These are phyloP conservation scores for Penicillium verrucosum DNA, from an alignment of 2,329 filamentous ascomycete species.

Conservation along the genomic window DNA sequence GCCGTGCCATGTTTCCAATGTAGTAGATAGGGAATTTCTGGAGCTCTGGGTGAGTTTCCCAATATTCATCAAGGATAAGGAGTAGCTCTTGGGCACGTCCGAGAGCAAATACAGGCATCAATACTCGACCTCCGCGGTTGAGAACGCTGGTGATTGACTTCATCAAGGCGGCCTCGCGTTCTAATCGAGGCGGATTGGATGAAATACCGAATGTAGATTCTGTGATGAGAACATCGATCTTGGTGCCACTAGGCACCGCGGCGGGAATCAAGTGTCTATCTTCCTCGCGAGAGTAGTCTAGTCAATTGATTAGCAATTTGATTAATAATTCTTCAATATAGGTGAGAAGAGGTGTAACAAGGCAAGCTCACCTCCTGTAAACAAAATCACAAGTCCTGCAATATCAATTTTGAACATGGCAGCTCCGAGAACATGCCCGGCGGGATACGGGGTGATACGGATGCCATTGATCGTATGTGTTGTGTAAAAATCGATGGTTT, in stretches of 20 bases:
- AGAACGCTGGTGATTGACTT: constrained; percentile 89
- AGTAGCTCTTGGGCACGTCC: constrained; percentile 91
- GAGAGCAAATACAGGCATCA: constrained; percentile 94
- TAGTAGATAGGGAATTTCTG: constrained; percentile 96
- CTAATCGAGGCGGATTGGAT: constrained; percentile 82
- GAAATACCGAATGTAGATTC: constrained; percentile 97
- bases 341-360: too few relatives aligned
- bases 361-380: constrained; percentile 64
- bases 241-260: constrained; percentile 80
- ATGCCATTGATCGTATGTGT: constrained; percentile 97
- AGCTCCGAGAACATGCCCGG: constrained; percentile 94
- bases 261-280: constrained; percentile 95
- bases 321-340: too few relatives aligned
- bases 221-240: constrained; percentile 93
- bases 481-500: constrained; percentile 97
- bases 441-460: constrained; percentile 92
- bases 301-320: background rate
- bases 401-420: constrained; percentile 99
- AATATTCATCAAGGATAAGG: constrained; percentile 94
- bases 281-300: constrained; percentile 90
- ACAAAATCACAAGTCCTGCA: constrained; percentile 91
- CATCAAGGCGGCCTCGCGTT: constrained; percentile 91
- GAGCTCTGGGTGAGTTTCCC: constrained; percentile 82
- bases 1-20: constrained; percentile 87
- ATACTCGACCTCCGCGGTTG: constrained; percentile 83